Evolutionary conservation across 2,329 filamentous ascomycete genomes (phyloP).

Genomic region (Fusarium sp.): DNA sequence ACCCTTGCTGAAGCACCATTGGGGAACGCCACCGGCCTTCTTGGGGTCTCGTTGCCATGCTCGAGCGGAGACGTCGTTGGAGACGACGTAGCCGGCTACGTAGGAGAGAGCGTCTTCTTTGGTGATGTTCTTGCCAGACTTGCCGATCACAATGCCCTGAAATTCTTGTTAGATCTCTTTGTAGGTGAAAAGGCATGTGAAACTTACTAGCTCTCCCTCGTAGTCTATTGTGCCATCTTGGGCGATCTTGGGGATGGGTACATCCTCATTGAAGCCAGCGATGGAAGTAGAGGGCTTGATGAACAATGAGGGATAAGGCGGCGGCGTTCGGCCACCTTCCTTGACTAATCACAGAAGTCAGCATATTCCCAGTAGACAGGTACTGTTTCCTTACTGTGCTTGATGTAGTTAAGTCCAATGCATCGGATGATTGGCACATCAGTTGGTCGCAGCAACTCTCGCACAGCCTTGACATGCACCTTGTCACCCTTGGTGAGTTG

Average conservation of each 20-base stretch:
- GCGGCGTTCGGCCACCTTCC: constrained; percentile 63
- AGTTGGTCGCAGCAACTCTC: constrained; percentile 45
- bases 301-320: constrained; percentile 62
- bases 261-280: constrained; percentile 50
- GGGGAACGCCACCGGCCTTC: constrained; percentile 53
- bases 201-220: constrained; percentile 59
- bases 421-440: constrained; percentile 53
- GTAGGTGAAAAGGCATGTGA: accelerated
- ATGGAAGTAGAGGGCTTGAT: constrained; percentile 61
- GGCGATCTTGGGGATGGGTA: constrained; percentile 60
- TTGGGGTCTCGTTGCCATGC: constrained; percentile 64
- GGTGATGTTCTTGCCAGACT: constrained; percentile 63
- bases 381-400: constrained; percentile 47
- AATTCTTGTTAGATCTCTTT: neutral
- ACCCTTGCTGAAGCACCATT: constrained; percentile 69
- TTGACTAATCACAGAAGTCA: constrained; percentile 53
- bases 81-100: constrained; percentile 58
- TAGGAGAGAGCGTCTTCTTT: constrained; percentile 58
- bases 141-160: constrained; percentile 63
- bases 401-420: constrained; percentile 53
- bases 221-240: constrained; percentile 62
- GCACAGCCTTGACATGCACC: constrained; percentile 48
- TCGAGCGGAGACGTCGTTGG: constrained; percentile 68
- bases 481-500: constrained; percentile 44
- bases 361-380: accelerated